These are phyloP conservation scores for Kwoniella dejecticola DNA, from an alignment of 768 basidiomycete genomes.

Conservation along the genomic window DNA sequence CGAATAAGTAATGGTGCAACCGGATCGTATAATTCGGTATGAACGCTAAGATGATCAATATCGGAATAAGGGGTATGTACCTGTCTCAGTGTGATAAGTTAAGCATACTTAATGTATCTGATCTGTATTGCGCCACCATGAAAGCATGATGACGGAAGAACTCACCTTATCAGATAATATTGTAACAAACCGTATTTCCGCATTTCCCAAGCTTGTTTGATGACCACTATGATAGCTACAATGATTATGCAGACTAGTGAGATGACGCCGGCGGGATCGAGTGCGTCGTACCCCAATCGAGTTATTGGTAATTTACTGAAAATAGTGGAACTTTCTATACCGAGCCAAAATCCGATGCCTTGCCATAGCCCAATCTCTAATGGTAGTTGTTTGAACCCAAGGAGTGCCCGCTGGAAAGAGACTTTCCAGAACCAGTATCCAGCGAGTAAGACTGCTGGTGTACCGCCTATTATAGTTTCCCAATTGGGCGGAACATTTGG, in stretches of 20 bases:
- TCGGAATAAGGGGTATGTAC: slow-evolving; percentile 36
- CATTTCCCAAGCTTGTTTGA: slow-evolving; percentile 39
- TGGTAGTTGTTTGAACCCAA: slow-evolving; percentile 34
- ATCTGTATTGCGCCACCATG: not conserved
- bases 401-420: slow-evolving; percentile 32
- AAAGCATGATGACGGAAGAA: not conserved
- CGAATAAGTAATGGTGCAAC: slow-evolving; percentile 44
- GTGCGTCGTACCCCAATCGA: slow-evolving; percentile 34
- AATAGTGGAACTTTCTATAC: slow-evolving; percentile 39
- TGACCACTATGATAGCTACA: slow-evolving; percentile 27
- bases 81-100: slow-evolving; percentile 13
- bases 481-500: slow-evolving; percentile 35
- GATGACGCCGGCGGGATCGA: slow-evolving; percentile 33
- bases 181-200: slow-evolving; percentile 33
- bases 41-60: slow-evolving; percentile 38
- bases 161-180: slow-evolving; percentile 43
- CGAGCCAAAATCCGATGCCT: slow-evolving; percentile 47
- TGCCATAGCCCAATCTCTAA: slow-evolving; percentile 44
- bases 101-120: not conserved
- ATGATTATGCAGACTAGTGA: slow-evolving; percentile 32
- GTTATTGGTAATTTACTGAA: slow-evolving; percentile 42
- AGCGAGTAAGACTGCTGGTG: slow-evolving; percentile 28
- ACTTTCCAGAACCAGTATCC: slow-evolving; percentile 45
- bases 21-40: slow-evolving; percentile 39
- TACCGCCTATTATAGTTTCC: slow-evolving; percentile 27